phyloP scores from a whole-genome alignment of 2,329 filamentous ascomycete species.

The Neopestalotiopsis sp. region DNA sequence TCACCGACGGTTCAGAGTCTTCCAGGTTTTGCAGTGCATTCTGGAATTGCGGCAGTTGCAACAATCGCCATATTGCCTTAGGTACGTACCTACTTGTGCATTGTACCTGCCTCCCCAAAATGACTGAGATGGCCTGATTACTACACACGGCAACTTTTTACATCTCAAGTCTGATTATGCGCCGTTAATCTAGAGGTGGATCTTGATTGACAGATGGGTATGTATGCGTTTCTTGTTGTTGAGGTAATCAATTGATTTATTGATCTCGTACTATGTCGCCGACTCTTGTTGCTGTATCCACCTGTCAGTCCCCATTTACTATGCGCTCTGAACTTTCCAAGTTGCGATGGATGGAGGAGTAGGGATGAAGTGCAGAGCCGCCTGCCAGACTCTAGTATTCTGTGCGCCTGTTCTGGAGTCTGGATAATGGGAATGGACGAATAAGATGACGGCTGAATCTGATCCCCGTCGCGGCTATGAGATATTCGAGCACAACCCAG shows the following conservation, averaged over 20 bases:
- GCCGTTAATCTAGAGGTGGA: constrained; percentile 7
- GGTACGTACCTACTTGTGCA: too few relatives aligned
- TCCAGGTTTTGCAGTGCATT: constrained; percentile 2
- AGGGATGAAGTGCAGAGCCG: constrained; percentile 5
- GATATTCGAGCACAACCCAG: background rate
- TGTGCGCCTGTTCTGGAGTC: constrained; percentile 1
- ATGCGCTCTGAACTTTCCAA: background rate
- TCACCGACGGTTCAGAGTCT: background rate
- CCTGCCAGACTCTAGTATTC: constrained; percentile 4
- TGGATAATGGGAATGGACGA: background rate
- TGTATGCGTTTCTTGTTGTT: background rate
- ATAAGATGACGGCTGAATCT: background rate
- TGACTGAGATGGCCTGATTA: background rate
- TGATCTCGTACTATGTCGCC: background rate
- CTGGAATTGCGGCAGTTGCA: background rate
- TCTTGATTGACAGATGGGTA: background rate
- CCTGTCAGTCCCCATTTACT: background rate
- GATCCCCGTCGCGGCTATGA: background rate
- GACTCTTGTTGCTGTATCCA: constrained; percentile 2
- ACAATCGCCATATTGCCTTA: background rate
- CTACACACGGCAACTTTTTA: background rate
- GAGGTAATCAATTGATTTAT: background rate
- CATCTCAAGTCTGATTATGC: background rate
- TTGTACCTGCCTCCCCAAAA: too few relatives aligned
- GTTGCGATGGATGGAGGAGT: background rate